Evolutionary conservation across 2,329 filamentous ascomycete genomes (phyloP).

Genomic region (Alternaria triticimaculans): DNA sequence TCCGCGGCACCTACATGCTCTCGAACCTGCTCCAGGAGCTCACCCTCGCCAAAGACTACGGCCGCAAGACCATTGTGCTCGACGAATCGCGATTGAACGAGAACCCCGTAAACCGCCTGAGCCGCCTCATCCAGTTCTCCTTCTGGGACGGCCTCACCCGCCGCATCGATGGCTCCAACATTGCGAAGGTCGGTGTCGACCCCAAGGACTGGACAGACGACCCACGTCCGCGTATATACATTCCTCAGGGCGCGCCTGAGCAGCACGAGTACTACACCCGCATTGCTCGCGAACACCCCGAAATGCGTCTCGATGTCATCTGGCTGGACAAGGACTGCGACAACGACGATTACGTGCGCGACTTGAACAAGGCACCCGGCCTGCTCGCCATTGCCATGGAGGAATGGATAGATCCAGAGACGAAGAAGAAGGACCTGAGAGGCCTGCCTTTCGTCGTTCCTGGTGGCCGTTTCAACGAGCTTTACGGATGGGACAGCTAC

Average conservation of each 20-base stretch:
- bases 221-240: constrained; percentile 88
- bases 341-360: constrained; percentile 79
- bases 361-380: constrained; percentile 86
- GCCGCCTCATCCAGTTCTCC: constrained; percentile 82
- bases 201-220: constrained; percentile 96
- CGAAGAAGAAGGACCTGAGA: constrained; percentile 72
- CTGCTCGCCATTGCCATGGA: constrained; percentile 91
- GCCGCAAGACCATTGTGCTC: constrained; percentile 85
- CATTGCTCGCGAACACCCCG: constrained; percentile 78
- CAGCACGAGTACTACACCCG: constrained; percentile 89
- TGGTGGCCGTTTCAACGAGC: constrained; percentile 94
- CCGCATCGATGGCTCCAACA: constrained; percentile 85
- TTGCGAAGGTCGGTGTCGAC: constrained; percentile 85
- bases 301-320: constrained; percentile 86
- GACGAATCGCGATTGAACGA: constrained; percentile 92
- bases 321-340: constrained; percentile 74
- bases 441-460: constrained; percentile 97
- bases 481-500: constrained; percentile 99
- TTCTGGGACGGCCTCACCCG: constrained; percentile 95
- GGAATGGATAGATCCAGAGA: constrained; percentile 68
- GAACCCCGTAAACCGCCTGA: constrained; percentile 88
- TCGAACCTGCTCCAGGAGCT: constrained; percentile 96
- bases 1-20: constrained; percentile 96
- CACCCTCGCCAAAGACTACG: constrained; percentile 88
- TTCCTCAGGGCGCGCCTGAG: constrained; percentile 82